Evolutionary conservation across 768 basidiomycete genomes (phyloP).

Genomic region (Kwoniella botswanensis): DNA sequence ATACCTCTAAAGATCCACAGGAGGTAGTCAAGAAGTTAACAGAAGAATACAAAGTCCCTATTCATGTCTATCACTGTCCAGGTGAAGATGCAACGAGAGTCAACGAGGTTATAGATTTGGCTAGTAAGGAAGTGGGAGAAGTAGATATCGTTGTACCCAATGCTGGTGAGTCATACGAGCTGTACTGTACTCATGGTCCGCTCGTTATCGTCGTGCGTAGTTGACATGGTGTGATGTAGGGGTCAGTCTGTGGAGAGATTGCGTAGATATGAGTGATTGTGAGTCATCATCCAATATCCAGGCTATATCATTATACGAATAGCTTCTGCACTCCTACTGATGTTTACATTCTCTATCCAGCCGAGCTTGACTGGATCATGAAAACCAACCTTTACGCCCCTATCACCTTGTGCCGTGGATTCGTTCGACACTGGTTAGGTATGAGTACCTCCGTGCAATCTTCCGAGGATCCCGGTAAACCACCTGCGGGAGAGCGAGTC

Average conservation of each 20-base stretch:
- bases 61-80: constrained; percentile 54
- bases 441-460: constrained; percentile 27
- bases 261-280: constrained; percentile 49
- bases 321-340: neutral
- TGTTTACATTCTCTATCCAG: neutral
- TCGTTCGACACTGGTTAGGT: constrained; percentile 52
- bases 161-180: constrained; percentile 39
- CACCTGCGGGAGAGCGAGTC: constrained; percentile 22
- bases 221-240: constrained; percentile 20
- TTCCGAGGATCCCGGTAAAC: neutral
- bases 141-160: constrained; percentile 56
- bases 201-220: neutral
- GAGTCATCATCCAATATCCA: constrained; percentile 5
- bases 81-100: constrained; percentile 43
- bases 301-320: too few relatives aligned
- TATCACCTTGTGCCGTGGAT: constrained; percentile 52
- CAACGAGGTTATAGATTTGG: constrained; percentile 43
- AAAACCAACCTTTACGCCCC: constrained; percentile 54
- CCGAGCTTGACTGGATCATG: constrained; percentile 33
- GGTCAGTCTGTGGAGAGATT: constrained; percentile 44
- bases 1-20: constrained; percentile 56
- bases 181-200: neutral
- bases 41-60: constrained; percentile 38
- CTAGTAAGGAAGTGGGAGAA: constrained; percentile 48
- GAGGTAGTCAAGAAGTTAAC: constrained; percentile 41